A percentile compares a stretch with the other conserved stretches of the same genome.
phyloP scores from a whole-genome alignment of 345 rosid genomes.

The Balakata baccata region DNA sequence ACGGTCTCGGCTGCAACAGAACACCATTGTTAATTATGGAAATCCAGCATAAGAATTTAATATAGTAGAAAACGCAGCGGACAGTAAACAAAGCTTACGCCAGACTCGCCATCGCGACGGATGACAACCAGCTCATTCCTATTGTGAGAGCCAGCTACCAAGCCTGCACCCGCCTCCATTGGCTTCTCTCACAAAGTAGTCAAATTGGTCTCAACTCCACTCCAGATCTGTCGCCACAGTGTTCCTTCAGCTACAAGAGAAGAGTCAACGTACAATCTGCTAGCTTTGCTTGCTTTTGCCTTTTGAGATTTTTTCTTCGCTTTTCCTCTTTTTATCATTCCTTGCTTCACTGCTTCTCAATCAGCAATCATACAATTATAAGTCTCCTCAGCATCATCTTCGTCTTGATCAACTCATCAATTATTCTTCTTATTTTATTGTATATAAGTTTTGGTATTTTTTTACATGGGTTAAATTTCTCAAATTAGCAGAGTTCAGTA shows the following conservation, averaged over 20 bases:
- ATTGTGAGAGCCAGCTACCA: constrained; percentile 54
- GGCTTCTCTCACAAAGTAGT: not conserved
- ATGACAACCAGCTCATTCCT: constrained; percentile 47
- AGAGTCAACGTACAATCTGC: not conserved
- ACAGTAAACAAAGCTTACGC: constrained; percentile 21
- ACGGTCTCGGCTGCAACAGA: constrained; percentile 26
- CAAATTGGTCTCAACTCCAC: not conserved
- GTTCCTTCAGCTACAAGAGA: not conserved
- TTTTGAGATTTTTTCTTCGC: not conserved
- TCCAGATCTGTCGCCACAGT: not conserved
- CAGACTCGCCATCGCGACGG: constrained; percentile 27
- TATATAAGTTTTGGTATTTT: no score
- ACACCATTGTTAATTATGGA: not conserved
- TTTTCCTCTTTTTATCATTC: not conserved
- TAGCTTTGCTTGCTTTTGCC: not conserved
- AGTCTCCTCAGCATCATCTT: not conserved
- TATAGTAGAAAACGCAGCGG: not conserved
- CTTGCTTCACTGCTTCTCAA: not conserved
- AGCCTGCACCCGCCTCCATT: constrained; percentile 42
- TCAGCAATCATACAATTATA: not conserved
- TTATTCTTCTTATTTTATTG: not conserved
- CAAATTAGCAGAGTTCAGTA: not conserved
- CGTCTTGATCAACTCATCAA: not conserved
- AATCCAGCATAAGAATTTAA: not conserved
- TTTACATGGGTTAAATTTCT: not conserved